phyloP scores from a whole-genome alignment of 441 rosid genomes.

The Pelargonium myrrhifolium region DNA sequence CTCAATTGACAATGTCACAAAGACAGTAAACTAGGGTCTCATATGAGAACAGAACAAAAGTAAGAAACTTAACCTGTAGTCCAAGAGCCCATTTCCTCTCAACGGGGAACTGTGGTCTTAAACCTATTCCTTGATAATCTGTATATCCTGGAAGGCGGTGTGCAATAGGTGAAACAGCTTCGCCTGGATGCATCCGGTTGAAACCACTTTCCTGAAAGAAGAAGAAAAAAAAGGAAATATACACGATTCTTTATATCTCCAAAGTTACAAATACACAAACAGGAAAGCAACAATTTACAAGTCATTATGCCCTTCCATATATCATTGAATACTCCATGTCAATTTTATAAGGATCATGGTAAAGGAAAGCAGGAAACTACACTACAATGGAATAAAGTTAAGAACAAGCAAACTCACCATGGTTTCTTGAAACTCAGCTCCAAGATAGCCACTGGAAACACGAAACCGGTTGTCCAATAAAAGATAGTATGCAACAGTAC shows the following conservation, averaged over 20 bases:
- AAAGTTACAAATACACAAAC: no score
- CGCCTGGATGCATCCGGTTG: slow-evolving; percentile 53
- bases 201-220: slow-evolving; percentile 54
- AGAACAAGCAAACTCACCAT: slow-evolving; percentile 37
- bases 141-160: slow-evolving; percentile 51
- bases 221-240: not conserved
- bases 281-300: no score
- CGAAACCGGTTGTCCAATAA: slow-evolving; percentile 86
- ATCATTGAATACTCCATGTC: not conserved
- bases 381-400: not conserved
- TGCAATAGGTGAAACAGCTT: slow-evolving; percentile 50
- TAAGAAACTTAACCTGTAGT: slow-evolving; percentile 60
- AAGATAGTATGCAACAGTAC: slow-evolving; percentile 86
- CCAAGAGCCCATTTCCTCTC: slow-evolving; percentile 99
- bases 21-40: no score
- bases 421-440: slow-evolving; percentile 93
- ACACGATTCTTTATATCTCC: not conserved
- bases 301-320: not conserved
- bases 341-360: not conserved
- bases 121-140: slow-evolving; percentile 63
- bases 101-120: slow-evolving; percentile 51
- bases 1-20: no score
- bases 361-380: not conserved
- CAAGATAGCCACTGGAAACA: slow-evolving; percentile 91
- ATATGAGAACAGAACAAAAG: not conserved